Evolutionary conservation across 2,329 filamentous ascomycete genomes (phyloP).

Genomic region (Trichoderma afroharzianum): DNA sequence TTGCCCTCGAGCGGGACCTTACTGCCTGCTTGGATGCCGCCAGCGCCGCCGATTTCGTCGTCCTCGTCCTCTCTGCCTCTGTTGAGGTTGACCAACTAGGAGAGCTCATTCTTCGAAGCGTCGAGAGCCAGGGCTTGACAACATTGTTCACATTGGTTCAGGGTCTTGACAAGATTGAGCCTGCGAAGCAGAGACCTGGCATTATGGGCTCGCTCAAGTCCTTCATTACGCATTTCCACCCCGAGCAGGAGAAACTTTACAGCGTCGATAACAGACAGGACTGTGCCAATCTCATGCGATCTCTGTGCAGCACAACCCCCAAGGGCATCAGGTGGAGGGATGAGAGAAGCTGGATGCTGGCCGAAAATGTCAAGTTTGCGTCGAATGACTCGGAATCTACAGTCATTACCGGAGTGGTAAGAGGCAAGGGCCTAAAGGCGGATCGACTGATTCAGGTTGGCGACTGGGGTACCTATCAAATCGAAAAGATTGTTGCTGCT

Average conservation of each 20-base stretch:
- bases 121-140: constrained; percentile 92
- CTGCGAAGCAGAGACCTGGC: constrained; percentile 72
- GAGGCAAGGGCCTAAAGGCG: constrained; percentile 82
- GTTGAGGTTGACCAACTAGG: constrained; percentile 82
- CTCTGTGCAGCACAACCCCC: constrained; percentile 84
- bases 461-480: constrained; percentile 90
- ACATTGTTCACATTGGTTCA: constrained; percentile 86
- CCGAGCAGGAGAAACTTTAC: constrained; percentile 85
- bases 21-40: constrained; percentile 79
- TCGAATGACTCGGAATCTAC: constrained; percentile 59
- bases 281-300: constrained; percentile 84
- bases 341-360: constrained; percentile 90
- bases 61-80: constrained; percentile 78
- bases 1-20: constrained; percentile 70
- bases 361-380: constrained; percentile 76
- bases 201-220: constrained; percentile 82
- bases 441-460: constrained; percentile 88
- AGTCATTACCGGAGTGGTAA: constrained; percentile 76
- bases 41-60: constrained; percentile 83
- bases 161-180: constrained; percentile 71
- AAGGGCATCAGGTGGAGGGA: constrained; percentile 97
- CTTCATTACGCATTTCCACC: constrained; percentile 92
- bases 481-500: constrained; percentile 81
- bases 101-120: constrained; percentile 77
- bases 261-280: constrained; percentile 86